Evolutionary conservation across 257 asterid genomes (phyloP).

Genomic region (Primulina tabacum): DNA sequence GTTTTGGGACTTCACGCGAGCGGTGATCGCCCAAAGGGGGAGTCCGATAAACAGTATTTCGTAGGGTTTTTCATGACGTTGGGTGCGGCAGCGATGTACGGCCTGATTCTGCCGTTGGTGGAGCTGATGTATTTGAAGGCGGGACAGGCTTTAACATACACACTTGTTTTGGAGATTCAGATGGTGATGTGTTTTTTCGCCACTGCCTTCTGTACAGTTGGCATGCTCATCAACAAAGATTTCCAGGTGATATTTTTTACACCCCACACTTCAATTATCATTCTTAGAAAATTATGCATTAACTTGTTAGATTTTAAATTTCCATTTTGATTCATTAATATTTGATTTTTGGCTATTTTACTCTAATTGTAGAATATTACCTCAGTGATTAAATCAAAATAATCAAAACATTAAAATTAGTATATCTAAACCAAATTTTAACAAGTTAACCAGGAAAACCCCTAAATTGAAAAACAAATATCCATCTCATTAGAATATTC

Average conservation of each 20-base stretch:
- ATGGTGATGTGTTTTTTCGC: conserved; percentile 41
- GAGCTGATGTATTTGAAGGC: conserved; percentile 39
- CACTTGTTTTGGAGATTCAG: conserved; percentile 40
- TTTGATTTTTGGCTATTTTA: too few species aligned
- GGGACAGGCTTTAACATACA: conserved; percentile 20
- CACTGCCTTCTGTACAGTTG: conserved; percentile 33
- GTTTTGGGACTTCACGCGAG: conserved; percentile 36
- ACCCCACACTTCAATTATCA: too few species aligned
- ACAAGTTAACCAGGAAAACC: too few species aligned
- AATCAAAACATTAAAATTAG: too few species aligned
- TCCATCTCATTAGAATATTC: too few species aligned
- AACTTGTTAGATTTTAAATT: too few species aligned
- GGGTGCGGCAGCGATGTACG: conserved; percentile 45
- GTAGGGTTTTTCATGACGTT: conserved; percentile 40
- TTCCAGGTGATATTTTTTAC: conserved; percentile 28
- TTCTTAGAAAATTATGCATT: too few species aligned
- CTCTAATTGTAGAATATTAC: too few species aligned
- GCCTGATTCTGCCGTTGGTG: conserved; percentile 36
- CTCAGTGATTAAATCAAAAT: too few species aligned
- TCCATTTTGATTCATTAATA: too few species aligned
- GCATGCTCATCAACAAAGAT: conserved; percentile 40
- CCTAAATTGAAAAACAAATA: too few species aligned
- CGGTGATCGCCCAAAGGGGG: conserved; percentile 46
- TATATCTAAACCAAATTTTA: too few species aligned
- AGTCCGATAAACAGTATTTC: conserved; percentile 27